Conservation (phyloP, 345 rosid species). For the Salix caprea region DNA sequence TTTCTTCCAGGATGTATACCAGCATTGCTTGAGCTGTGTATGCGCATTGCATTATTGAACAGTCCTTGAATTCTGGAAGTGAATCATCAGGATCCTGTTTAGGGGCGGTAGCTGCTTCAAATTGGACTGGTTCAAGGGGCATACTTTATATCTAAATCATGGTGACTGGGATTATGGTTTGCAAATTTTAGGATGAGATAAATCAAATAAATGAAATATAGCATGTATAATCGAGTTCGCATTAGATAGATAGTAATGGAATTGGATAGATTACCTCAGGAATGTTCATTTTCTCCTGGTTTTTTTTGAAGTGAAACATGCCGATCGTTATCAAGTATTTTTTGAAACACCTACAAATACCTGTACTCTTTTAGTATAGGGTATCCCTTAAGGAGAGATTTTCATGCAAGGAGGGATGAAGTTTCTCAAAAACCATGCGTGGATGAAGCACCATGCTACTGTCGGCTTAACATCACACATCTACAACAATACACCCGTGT, state of each 20-base stretch:
- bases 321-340: background rate
- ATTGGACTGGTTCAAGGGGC: background rate
- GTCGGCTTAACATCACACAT: background rate
- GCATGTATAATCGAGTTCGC: background rate
- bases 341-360: background rate
- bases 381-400: background rate
- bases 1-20: constrained; percentile 30
- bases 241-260: background rate
- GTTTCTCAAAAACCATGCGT: background rate
- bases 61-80: background rate
- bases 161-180: background rate
- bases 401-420: background rate
- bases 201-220: background rate
- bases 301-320: too few species aligned
- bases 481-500: background rate
- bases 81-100: background rate
- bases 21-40: constrained; percentile 9
- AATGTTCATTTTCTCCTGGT: too few species aligned
- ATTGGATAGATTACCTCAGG: background rate
- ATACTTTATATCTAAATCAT: background rate
- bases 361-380: background rate
- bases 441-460: background rate
- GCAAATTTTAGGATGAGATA: background rate
- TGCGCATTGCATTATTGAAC: background rate
- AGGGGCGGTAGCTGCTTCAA: background rate